Percentiles rank a stretch among this genome's conserved stretches.
These are phyloP conservation scores for Chaetomium strumarium DNA, from an alignment of 2,329 filamentous ascomycete species.

Conservation along the genomic window DNA sequence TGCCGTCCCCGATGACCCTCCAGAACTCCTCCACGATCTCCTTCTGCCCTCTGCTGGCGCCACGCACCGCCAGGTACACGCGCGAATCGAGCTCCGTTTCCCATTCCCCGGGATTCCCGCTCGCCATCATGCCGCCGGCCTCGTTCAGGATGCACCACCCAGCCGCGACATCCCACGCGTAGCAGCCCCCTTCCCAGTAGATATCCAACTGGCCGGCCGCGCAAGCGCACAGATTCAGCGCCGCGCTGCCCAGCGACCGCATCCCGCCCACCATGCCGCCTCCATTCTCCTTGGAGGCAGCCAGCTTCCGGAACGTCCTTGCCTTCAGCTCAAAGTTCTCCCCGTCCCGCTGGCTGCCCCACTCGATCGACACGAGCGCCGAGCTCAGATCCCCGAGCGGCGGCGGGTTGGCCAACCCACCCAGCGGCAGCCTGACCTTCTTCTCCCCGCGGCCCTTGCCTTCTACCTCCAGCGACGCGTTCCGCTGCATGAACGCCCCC, in stretches of 20 bases:
- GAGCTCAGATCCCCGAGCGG: conserved; percentile 55
- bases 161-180: conserved; percentile 81
- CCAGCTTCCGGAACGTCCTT: conserved; percentile 57
- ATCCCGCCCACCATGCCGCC: conserved; percentile 73
- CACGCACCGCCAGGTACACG: conserved; percentile 58
- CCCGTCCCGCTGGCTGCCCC: conserved; percentile 63
- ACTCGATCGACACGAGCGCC: conserved; percentile 65
- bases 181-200: conserved; percentile 81
- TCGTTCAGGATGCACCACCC: conserved; percentile 72
- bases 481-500: conserved; percentile 56
- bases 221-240: conserved; percentile 67
- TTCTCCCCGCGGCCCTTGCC: conserved; percentile 13
- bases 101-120: conserved; percentile 71
- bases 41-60: conserved; percentile 53
- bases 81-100: conserved; percentile 52
- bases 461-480: conserved; percentile 35
- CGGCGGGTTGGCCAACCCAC: conserved; percentile 36
- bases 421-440: conserved; percentile 34
- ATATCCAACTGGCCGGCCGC: conserved; percentile 65
- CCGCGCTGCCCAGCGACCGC: conserved; percentile 65
- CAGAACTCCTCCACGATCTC: conserved; percentile 61
- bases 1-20: conserved; percentile 50
- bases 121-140: conserved; percentile 66
- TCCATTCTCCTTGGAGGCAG: conserved; percentile 52
- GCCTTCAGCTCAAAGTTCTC: conserved; percentile 66